phyloP scores from a whole-genome alignment of 1,284 basidiomycete species.

The Microbotryum violaceum region DNA sequence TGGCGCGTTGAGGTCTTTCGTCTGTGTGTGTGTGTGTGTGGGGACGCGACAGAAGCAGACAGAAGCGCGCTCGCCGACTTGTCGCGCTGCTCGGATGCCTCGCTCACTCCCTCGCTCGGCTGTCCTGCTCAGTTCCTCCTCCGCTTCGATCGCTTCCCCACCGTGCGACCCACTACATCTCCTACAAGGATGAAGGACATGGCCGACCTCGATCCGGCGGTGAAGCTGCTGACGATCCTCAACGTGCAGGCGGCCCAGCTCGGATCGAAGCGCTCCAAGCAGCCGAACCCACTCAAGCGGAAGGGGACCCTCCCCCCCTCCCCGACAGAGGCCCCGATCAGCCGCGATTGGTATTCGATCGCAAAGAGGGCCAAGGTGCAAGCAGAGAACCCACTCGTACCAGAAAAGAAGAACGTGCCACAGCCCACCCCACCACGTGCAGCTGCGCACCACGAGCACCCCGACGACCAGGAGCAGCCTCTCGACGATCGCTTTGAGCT shows the following conservation, averaged over 20 bases:
- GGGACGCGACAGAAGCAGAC: not conserved
- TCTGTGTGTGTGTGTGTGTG: not conserved
- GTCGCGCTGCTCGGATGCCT: no score
- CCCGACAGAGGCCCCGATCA: not conserved
- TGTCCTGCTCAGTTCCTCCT: not conserved
- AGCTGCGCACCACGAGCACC: constrained; percentile 23
- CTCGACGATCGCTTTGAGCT: constrained; percentile 48
- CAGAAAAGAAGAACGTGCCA: constrained; percentile 37
- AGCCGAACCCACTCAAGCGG: constrained; percentile 43
- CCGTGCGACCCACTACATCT: not conserved
- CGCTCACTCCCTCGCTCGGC: no score
- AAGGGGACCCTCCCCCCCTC: constrained; percentile 40
- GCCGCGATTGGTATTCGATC: constrained; percentile 25
- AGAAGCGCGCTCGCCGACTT: not conserved
- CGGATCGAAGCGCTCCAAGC: constrained; percentile 49
- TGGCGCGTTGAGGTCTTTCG: not conserved
- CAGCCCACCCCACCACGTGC: not conserved
- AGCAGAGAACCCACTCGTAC: constrained; percentile 39
- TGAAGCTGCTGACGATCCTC: constrained; percentile 77
- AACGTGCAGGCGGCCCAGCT: constrained; percentile 60
- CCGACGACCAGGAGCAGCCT: not conserved
- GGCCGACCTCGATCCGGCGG: constrained; percentile 19
- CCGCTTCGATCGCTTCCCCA: no score
- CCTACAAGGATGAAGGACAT: constrained; percentile 13
- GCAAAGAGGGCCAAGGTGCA: constrained; percentile 30